These are phyloP conservation scores for Solanum sejunctum DNA, from an alignment of 257 asterid species.

Conservation along the genomic window DNA sequence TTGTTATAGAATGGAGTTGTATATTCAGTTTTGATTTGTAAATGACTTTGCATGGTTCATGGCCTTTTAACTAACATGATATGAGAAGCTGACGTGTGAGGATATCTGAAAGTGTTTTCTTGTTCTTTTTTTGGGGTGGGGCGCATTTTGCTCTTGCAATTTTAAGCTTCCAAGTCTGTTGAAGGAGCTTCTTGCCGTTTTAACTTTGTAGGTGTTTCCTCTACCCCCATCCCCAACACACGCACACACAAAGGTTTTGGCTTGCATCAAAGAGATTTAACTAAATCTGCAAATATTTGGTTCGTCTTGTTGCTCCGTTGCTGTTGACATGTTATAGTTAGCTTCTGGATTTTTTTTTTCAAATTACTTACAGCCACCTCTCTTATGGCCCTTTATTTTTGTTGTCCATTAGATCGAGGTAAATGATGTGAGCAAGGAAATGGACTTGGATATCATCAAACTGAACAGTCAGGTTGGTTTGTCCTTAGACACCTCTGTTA, in stretches of 20 bases:
- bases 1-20: background rate
- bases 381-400: background rate
- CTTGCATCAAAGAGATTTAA: background rate
- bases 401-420: slow-evolving; percentile 63
- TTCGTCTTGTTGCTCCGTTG: background rate
- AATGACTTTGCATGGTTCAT: background rate
- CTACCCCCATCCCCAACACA: background rate
- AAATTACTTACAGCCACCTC: background rate
- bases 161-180: background rate
- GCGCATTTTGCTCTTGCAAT: background rate
- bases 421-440: slow-evolving; percentile 98
- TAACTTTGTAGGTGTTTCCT: background rate
- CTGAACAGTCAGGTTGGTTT: slow-evolving; percentile 72
- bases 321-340: background rate
- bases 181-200: background rate
- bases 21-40: background rate
- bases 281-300: background rate
- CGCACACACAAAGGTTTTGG: background rate
- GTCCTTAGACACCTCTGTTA: background rate
- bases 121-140: background rate
- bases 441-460: slow-evolving; percentile 97
- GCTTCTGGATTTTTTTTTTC: background rate
- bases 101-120: background rate
- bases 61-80: background rate
- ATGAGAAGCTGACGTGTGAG: background rate